These are phyloP conservation scores for Linnemannia elongata DNA, from an alignment of 192 early-diverging fungal species.

Conservation along the genomic window DNA sequence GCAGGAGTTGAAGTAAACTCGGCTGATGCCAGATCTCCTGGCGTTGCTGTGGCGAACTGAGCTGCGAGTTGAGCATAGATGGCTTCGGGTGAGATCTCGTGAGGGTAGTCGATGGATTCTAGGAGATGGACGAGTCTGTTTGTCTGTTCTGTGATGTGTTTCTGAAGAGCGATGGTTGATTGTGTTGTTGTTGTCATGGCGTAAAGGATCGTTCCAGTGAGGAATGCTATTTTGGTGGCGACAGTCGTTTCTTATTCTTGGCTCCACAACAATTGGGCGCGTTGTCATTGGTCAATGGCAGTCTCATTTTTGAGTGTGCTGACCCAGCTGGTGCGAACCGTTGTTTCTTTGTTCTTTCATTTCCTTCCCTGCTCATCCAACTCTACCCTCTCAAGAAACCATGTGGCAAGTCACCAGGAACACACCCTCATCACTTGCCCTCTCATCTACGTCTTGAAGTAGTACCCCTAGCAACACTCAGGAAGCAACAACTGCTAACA, in stretches of 20 bases:
- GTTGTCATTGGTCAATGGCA: neutral
- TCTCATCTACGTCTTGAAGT: neutral
- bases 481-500: neutral
- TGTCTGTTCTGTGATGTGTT: conserved; percentile 4
- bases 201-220: neutral
- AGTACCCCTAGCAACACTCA: neutral
- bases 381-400: neutral
- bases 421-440: neutral
- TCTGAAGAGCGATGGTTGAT: neutral
- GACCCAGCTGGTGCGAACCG: neutral
- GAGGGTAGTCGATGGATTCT: conserved; percentile 29
- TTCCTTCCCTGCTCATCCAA: neutral
- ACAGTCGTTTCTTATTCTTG: neutral
- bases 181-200: neutral
- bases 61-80: conserved; percentile 5
- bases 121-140: conserved; percentile 13
- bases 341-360: neutral
- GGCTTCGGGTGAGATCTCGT: conserved; percentile 18
- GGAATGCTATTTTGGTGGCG: neutral
- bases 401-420: conserved; percentile 26
- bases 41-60: neutral
- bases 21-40: neutral
- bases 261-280: neutral
- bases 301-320: neutral
- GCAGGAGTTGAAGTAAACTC: neutral